These are phyloP conservation scores for Yamadazyma conglobata DNA, from an alignment of 1,139 yeast species.

Conservation along the genomic window DNA sequence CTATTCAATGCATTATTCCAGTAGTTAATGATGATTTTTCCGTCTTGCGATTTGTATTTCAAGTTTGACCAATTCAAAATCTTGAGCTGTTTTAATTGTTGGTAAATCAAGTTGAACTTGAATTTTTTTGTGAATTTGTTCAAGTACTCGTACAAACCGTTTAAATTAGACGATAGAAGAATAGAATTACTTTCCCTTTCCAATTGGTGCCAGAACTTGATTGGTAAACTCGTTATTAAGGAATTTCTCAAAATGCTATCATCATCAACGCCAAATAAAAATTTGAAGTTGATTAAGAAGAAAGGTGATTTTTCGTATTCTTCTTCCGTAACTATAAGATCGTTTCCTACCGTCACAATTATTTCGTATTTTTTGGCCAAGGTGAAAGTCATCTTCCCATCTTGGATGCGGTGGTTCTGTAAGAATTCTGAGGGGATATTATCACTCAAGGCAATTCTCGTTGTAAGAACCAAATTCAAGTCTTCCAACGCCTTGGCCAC, in stretches of 20 bases:
- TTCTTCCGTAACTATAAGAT: slow-evolving; percentile 45
- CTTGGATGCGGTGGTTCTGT: slow-evolving; percentile 54
- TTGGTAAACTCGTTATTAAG: slow-evolving; percentile 32
- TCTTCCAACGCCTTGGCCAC: slow-evolving; percentile 63
- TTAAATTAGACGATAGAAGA: slow-evolving; percentile 50
- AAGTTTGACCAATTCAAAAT: slow-evolving; percentile 62
- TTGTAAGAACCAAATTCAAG: slow-evolving; percentile 68
- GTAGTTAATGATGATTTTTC: slow-evolving; percentile 60
- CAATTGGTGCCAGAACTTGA: slow-evolving; percentile 38
- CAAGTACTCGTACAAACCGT: slow-evolving; percentile 62
- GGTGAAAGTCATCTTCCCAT: slow-evolving; percentile 73
- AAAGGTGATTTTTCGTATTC: slow-evolving; percentile 54
- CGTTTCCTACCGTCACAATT: slow-evolving; percentile 22
- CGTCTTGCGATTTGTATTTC: slow-evolving; percentile 56
- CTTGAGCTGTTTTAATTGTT: slow-evolving; percentile 58
- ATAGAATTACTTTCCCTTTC: slow-evolving; percentile 58
- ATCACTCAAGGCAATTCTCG: slow-evolving; percentile 67
- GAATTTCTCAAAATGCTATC: slow-evolving; percentile 24
- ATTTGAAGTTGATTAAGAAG: slow-evolving; percentile 72
- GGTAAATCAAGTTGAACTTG: slow-evolving; percentile 66
- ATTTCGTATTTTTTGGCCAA: slow-evolving; percentile 57
- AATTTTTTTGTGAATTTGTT: slow-evolving; percentile 71
- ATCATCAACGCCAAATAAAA: slow-evolving; percentile 45
- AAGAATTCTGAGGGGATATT: slow-evolving; percentile 62
- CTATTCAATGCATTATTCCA: slow-evolving; percentile 59